These are phyloP conservation scores for Trifolium pratense DNA, from an alignment of 306 rosid species.

Conservation along the genomic window DNA sequence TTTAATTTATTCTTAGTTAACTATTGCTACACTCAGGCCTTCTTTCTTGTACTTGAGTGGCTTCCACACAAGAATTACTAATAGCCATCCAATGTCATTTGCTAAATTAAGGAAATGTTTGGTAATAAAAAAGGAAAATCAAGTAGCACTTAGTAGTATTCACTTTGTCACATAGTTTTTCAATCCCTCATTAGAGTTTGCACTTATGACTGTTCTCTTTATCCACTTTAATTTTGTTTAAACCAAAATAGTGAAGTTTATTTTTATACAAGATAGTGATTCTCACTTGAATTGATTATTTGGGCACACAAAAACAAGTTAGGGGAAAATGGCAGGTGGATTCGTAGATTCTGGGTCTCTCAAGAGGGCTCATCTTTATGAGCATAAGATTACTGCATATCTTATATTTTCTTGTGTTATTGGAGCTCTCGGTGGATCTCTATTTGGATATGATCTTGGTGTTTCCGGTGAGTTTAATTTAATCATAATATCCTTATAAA, in stretches of 20 bases:
- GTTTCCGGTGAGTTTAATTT: slow-evolving; percentile 69
- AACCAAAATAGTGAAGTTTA: not conserved
- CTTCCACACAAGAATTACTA: slow-evolving; percentile 12
- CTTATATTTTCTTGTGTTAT: slow-evolving; percentile 71
- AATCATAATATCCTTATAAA: not conserved
- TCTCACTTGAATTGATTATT: not conserved
- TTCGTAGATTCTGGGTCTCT: slow-evolving; percentile 40
- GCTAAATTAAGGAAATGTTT: slow-evolving; percentile 19
- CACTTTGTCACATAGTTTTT: not conserved
- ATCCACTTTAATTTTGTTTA: slow-evolving; percentile 20
- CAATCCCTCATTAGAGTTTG: not conserved
- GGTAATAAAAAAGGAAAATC: not conserved
- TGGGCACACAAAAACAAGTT: not conserved
- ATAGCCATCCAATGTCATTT: slow-evolving; percentile 31
- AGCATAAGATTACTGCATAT: slow-evolving; percentile 61
- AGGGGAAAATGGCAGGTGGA: slow-evolving; percentile 72
- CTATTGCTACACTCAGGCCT: slow-evolving; percentile 36
- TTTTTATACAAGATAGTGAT: not conserved
- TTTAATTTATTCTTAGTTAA: slow-evolving; percentile 5
- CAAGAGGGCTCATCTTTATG: slow-evolving; percentile 76
- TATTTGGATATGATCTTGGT: slow-evolving; percentile 90
- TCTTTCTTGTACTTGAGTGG: slow-evolving; percentile 39
- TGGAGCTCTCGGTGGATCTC: slow-evolving; percentile 87
- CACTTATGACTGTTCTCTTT: not conserved
- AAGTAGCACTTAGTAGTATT: slow-evolving; percentile 5